Evolutionary conservation across 202 grass and related monocot genomes (phyloP).

Genomic region (Setaria italica): DNA sequence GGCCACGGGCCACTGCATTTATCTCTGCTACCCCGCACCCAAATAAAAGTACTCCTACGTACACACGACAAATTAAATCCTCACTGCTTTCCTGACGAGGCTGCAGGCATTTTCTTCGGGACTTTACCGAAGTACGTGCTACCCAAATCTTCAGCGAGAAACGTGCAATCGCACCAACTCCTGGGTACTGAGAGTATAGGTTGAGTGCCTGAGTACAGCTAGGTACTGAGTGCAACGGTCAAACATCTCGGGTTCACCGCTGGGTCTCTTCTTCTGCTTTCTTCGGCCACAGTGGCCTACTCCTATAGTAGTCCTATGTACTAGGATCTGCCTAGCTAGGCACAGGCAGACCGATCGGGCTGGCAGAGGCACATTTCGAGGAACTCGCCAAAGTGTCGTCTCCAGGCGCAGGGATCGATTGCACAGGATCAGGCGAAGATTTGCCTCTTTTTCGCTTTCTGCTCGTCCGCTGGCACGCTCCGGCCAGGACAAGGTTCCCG

Average conservation of each 20-base stretch:
- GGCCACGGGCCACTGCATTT: background rate
- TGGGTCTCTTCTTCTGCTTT: background rate
- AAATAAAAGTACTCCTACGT: background rate
- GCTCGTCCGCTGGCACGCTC: background rate
- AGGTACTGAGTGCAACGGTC: background rate
- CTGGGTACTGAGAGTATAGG: too few relatives aligned
- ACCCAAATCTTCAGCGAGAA: constrained; percentile 40
- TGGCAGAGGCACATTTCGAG: background rate
- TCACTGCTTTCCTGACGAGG: constrained; percentile 14
- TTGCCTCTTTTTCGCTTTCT: constrained; percentile 25
- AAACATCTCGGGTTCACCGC: constrained; percentile 10
- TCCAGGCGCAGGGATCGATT: constrained; percentile 3
- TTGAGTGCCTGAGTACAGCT: too few relatives aligned
- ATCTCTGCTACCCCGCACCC: background rate
- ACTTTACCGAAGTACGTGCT: constrained; percentile 51
- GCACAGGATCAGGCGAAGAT: constrained; percentile 55
- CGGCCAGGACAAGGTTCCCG: constrained; percentile 17
- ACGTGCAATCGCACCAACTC: background rate
- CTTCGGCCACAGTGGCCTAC: background rate
- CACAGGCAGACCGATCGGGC: background rate
- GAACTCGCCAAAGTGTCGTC: constrained; percentile 14
- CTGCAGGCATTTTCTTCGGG: constrained; percentile 14
- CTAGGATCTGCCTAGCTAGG: background rate
- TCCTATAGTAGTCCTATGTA: too few relatives aligned
- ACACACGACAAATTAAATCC: background rate